Conservation (phyloP, 1,284 basidiomycete genomes). For the Flammula alnicola region DNA sequence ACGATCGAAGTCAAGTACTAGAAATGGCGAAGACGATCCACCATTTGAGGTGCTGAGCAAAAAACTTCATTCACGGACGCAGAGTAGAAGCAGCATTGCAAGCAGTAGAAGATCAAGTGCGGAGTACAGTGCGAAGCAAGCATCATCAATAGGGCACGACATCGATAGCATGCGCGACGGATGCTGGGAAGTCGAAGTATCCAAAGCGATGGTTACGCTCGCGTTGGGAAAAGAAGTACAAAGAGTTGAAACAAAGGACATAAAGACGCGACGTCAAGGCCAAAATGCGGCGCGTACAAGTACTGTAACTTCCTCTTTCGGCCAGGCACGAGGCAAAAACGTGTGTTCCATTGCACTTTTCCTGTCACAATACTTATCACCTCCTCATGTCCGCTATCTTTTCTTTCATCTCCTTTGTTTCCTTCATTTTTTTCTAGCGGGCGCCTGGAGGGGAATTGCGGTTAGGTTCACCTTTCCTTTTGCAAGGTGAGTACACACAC, state of each 20-base stretch:
- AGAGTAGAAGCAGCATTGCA: conserved; percentile 35
- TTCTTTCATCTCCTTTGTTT: conserved; percentile 29
- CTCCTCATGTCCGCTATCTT: conserved; percentile 32
- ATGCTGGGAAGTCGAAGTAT: conserved; percentile 44
- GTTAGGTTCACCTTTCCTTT: conserved; percentile 42
- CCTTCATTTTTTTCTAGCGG: conserved; percentile 29
- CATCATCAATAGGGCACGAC: conserved; percentile 28
- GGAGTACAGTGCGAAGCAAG: conserved; percentile 40
- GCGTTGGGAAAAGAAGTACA: conserved; percentile 32
- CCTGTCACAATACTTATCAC: conserved; percentile 26
- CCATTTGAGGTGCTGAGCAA: background rate
- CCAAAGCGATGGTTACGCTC: conserved; percentile 41
- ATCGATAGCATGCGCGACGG: conserved; percentile 22
- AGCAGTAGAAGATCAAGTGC: conserved; percentile 42
- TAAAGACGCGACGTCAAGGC: conserved; percentile 21
- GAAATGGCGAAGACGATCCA: conserved; percentile 2
- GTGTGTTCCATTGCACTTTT: conserved; percentile 35
- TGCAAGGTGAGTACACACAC: conserved; percentile 34
- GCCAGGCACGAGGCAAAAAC: conserved; percentile 40
- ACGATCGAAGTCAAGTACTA: conserved; percentile 19
- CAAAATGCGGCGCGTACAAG: conserved; percentile 15
- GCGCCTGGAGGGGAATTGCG: conserved; percentile 28
- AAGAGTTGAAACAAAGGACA: conserved; percentile 19
- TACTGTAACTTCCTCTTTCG: conserved; percentile 31
- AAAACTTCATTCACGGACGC: conserved; percentile 29